Percentiles rank a stretch among this genome's conserved stretches.
These are phyloP conservation scores for Hypoxylon sp. DNA, from an alignment of 2,329 filamentous ascomycete species.

Conservation along the genomic window DNA sequence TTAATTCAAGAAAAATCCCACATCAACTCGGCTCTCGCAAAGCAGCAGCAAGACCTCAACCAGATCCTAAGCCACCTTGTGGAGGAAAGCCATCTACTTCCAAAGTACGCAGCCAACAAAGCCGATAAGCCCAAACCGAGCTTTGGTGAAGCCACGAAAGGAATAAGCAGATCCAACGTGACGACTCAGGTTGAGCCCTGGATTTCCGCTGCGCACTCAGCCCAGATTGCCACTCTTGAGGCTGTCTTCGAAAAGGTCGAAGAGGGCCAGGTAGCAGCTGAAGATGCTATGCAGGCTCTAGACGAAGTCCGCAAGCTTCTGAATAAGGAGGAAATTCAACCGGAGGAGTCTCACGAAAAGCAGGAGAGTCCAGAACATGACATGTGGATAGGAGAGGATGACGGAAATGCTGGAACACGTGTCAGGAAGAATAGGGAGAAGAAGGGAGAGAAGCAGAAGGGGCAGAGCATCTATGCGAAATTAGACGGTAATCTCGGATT, in stretches of 20 bases:
- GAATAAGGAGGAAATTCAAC: conserved; percentile 45
- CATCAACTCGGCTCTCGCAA: conserved; percentile 63
- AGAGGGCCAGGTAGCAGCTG: conserved; percentile 67
- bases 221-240: conserved; percentile 71
- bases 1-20: conserved; percentile 71
- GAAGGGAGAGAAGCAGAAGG: conserved; percentile 44
- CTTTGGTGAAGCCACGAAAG: conserved; percentile 60
- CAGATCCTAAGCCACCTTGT: conserved; percentile 67
- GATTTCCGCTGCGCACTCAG: conserved; percentile 71
- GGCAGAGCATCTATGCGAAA: conserved; percentile 61
- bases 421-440: conserved; percentile 46
- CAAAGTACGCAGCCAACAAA: conserved; percentile 61
- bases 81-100: conserved; percentile 73
- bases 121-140: conserved; percentile 55
- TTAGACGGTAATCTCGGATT: conserved; percentile 68
- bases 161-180: conserved; percentile 54
- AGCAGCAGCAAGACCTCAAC: conserved; percentile 64
- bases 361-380: conserved; percentile 48
- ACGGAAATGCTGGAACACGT: conserved; percentile 41
- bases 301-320: conserved; percentile 65
- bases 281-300: conserved; percentile 64
- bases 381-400: conserved; percentile 38
- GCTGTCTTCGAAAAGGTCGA: conserved; percentile 71
- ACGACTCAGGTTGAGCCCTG: conserved; percentile 66
- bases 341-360: conserved; percentile 46